phyloP scores from a whole-genome alignment of 140 eudicot species.

The Erigeron philadelphicus region DNA sequence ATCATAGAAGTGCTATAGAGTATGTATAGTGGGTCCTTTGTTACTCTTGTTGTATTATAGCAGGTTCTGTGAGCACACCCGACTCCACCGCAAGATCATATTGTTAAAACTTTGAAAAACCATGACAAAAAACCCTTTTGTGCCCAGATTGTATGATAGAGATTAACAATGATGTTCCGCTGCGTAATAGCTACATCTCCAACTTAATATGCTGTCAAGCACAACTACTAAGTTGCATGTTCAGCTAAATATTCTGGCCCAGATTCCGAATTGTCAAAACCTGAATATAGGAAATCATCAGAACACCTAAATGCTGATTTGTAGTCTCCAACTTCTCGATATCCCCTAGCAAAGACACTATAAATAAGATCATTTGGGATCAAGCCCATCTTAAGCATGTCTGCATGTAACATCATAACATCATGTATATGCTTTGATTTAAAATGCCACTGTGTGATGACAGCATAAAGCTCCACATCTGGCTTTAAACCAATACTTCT shows the following conservation, averaged over 20 bases:
- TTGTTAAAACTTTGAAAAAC: neutral
- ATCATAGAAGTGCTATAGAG: neutral
- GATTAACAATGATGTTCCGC: constrained; percentile 10
- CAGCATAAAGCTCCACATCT: constrained; percentile 48
- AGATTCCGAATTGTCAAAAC: constrained; percentile 18
- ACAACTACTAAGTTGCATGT: neutral
- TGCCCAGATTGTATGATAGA: constrained; percentile 15
- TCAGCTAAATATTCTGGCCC: constrained; percentile 14
- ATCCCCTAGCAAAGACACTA: constrained; percentile 44
- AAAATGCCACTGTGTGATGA: constrained; percentile 43
- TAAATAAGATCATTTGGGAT: constrained; percentile 42
- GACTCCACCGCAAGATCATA: constrained; percentile 7
- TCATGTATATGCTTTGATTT: constrained; percentile 32
- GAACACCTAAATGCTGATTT: constrained; percentile 47
- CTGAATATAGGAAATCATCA: constrained; percentile 29
- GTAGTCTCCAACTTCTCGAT: constrained; percentile 43
- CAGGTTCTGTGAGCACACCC: constrained; percentile 1
- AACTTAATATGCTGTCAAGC: neutral
- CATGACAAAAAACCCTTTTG: constrained; percentile 15
- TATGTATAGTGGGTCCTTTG: neutral
- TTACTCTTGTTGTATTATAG: neutral
- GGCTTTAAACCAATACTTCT: constrained; percentile 46
- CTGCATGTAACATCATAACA: constrained; percentile 78
- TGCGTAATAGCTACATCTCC: neutral
- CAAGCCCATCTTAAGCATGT: constrained; percentile 68